Evolutionary conservation across 768 basidiomycete species (phyloP).

Genomic region (Gloeophyllum trabeum): DNA sequence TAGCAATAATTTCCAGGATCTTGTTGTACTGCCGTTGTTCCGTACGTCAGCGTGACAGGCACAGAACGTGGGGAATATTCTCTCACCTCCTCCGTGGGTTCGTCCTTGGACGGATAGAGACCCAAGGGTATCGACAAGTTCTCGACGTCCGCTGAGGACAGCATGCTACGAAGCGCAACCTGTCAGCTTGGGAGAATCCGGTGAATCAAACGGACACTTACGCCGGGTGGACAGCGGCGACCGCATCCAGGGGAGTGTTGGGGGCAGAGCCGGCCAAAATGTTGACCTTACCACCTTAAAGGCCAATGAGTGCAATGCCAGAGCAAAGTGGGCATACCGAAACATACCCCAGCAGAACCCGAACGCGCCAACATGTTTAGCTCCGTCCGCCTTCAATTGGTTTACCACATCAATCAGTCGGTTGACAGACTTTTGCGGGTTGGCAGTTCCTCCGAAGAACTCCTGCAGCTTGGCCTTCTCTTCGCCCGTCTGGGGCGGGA

Average conservation of each 20-base stretch:
- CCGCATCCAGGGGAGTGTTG: slow-evolving; percentile 32
- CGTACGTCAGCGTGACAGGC: background rate
- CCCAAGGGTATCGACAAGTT: slow-evolving; percentile 40
- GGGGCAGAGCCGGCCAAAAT: slow-evolving; percentile 24
- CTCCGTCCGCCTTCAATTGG: slow-evolving; percentile 29
- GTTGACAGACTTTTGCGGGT: slow-evolving; percentile 22
- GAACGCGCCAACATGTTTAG: slow-evolving; percentile 34
- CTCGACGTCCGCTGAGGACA: slow-evolving; percentile 36
- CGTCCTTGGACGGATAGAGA: slow-evolving; percentile 48
- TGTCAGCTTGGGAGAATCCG: background rate
- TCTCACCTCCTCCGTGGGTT: slow-evolving; percentile 42
- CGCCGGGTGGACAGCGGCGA: slow-evolving; percentile 49
- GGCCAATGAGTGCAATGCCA: slow-evolving; percentile 1
- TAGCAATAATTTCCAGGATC: slow-evolving; percentile 32
- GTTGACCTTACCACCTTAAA: slow-evolving; percentile 39
- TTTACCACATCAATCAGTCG: slow-evolving; percentile 32
- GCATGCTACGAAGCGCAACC: slow-evolving; percentile 25
- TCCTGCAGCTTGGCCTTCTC: slow-evolving; percentile 39
- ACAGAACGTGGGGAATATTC: background rate
- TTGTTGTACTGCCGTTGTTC: slow-evolving; percentile 30
- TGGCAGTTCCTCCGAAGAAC: slow-evolving; percentile 49
- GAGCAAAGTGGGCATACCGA: background rate
- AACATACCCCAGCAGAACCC: slow-evolving; percentile 47
- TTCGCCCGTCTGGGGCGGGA: slow-evolving; percentile 42
- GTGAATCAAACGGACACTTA: slow-evolving; percentile 16